Evolutionary conservation across 73 alveolate species (phyloP).

Genomic region (Diophrys appendiculata): DNA sequence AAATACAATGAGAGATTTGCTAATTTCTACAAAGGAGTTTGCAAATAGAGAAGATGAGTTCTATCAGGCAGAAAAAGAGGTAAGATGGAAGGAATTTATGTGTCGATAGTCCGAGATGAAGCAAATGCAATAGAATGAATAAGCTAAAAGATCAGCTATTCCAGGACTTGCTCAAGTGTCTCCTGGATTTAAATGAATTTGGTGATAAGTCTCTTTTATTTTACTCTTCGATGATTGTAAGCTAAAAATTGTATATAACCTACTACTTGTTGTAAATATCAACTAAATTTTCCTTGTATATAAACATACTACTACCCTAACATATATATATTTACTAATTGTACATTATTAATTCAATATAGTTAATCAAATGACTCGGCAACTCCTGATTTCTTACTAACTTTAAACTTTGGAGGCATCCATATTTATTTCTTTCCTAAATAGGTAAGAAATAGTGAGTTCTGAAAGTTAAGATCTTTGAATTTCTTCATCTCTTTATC

Average conservation of each 20-base stretch:
- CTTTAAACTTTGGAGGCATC: not conserved
- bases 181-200: not conserved
- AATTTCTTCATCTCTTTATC: not conserved
- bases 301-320: no score
- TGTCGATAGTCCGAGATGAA: not conserved
- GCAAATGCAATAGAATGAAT: not conserved
- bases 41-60: conserved; percentile 84
- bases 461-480: not conserved
- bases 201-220: no score
- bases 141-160: not conserved
- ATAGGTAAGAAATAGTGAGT: not conserved
- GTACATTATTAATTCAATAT: no score
- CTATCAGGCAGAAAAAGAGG: conserved; percentile 78
- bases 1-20: conserved; percentile 86
- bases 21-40: conserved; percentile 76
- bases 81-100: not conserved
- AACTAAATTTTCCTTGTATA: no score
- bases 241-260: not conserved
- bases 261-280: no score
- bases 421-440: conserved; percentile 1
- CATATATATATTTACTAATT: no score
- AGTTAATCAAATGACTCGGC: not conserved
- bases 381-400: not conserved
- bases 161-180: not conserved
- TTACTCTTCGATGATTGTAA: not conserved